These are phyloP conservation scores for Telfairia occidentalis DNA, from an alignment of 331 rosid species.

Conservation along the genomic window DNA sequence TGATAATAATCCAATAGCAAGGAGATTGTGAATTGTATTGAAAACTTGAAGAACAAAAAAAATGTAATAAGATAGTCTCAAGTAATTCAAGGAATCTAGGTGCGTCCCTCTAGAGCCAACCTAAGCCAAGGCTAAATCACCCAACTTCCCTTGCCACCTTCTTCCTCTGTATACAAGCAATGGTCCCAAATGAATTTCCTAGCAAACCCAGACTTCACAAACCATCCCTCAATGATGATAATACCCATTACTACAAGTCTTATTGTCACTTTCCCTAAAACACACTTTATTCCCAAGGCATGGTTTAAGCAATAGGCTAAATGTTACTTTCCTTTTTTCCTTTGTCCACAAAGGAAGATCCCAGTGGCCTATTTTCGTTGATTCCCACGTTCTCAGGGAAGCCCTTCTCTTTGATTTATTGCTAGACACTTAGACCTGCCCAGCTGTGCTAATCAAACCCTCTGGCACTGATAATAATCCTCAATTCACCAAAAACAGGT, in stretches of 20 bases:
- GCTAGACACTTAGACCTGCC: not conserved
- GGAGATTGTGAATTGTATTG: not conserved
- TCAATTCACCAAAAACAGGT: not conserved
- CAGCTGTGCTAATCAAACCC: not conserved
- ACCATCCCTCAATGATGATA: not conserved
- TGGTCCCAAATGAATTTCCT: not conserved
- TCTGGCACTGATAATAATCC: not conserved
- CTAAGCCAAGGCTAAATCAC: not conserved
- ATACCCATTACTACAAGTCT: not conserved
- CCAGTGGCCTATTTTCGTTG: not conserved
- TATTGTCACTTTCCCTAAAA: not conserved
- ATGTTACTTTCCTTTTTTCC: not conserved
- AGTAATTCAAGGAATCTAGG: not conserved
- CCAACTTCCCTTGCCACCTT: not conserved
- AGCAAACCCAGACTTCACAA: not conserved
- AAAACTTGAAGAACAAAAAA: not conserved
- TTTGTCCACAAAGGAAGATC: not conserved
- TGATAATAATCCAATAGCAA: not conserved
- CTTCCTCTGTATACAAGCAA: not conserved
- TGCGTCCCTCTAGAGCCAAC: not conserved
- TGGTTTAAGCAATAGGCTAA: not conserved
- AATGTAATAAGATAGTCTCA: not conserved
- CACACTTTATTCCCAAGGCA: not conserved
- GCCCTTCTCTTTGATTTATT: not conserved
- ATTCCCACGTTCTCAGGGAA: not conserved